Conservation (phyloP, 2,329 filamentous ascomycete species). For the Pseudonectria foliicola region DNA sequence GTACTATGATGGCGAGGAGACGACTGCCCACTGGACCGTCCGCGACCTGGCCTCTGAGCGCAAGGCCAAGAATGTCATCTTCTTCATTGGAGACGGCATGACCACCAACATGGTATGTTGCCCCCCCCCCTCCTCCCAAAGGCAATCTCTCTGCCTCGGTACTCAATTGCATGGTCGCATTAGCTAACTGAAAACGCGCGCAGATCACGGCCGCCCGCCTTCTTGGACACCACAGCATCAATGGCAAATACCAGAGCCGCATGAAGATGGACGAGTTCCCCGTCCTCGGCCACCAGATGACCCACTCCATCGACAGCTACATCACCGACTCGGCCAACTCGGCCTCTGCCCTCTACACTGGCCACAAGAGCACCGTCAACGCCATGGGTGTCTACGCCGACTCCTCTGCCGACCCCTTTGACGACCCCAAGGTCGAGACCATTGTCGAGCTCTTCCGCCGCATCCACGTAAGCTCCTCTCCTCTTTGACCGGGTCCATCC, state of each 20-base stretch:
- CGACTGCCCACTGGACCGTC: constrained; percentile 70
- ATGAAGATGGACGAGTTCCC: constrained; percentile 79
- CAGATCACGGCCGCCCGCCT: constrained; percentile 69
- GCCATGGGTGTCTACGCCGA: constrained; percentile 74
- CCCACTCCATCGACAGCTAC: constrained; percentile 76
- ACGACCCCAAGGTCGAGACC: constrained; percentile 82
- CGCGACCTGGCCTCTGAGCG: constrained; percentile 61
- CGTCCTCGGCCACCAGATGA: constrained; percentile 83
- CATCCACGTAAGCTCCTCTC: constrained; percentile 46
- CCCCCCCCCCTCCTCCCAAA: no score
- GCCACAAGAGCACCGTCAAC: constrained; percentile 79
- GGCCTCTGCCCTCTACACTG: constrained; percentile 72
- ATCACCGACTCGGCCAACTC: constrained; percentile 86
- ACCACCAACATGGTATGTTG: constrained; percentile 60
- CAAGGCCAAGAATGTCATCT: constrained; percentile 76
- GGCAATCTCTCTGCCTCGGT: no score
- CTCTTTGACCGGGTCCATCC: neutral
- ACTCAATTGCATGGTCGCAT: neutral
- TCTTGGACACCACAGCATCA: constrained; percentile 74
- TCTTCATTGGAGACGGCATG: constrained; percentile 75
- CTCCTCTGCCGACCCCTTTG: constrained; percentile 63
- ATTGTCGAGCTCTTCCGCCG: constrained; percentile 73
- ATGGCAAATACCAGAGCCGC: constrained; percentile 71
- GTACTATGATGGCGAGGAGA: constrained; percentile 67
- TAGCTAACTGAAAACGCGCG: constrained; percentile 5